These are phyloP conservation scores for Nissolia schottii DNA, from an alignment of 306 rosid genomes.

Conservation along the genomic window DNA sequence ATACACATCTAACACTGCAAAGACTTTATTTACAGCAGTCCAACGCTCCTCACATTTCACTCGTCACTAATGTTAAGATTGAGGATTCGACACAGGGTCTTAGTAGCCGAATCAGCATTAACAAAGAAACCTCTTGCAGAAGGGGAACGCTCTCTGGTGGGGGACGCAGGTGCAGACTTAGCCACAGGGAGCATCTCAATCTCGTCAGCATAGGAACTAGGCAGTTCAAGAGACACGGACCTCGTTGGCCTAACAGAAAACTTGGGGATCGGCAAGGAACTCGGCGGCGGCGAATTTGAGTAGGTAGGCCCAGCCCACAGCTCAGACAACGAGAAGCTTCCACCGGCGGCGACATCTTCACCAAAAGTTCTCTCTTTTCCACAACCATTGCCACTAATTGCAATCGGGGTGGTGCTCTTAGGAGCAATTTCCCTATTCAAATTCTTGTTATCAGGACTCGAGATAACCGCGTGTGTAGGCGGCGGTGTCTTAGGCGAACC, in stretches of 20 bases:
- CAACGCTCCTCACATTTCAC: slow-evolving; percentile 28
- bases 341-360: slow-evolving; percentile 31
- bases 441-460: slow-evolving; percentile 25
- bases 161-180: slow-evolving; percentile 67
- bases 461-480: background rate
- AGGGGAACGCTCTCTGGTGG: slow-evolving; percentile 34
- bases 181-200: slow-evolving; percentile 42
- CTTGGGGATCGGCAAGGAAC: slow-evolving; percentile 83
- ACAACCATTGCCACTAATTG: slow-evolving; percentile 32
- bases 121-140: slow-evolving; percentile 39
- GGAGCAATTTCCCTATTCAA: background rate
- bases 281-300: slow-evolving; percentile 92
- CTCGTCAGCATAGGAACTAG: slow-evolving; percentile 42
- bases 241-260: slow-evolving; percentile 66
- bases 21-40: slow-evolving; percentile 47
- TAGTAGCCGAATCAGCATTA: slow-evolving; percentile 57
- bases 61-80: slow-evolving; percentile 53
- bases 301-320: slow-evolving; percentile 97
- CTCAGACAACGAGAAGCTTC: slow-evolving; percentile 56
- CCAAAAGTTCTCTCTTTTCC: slow-evolving; percentile 27
- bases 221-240: slow-evolving; percentile 59
- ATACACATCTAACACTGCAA: slow-evolving; percentile 45
- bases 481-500: slow-evolving; percentile 48
- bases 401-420: slow-evolving; percentile 56
- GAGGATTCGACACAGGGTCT: slow-evolving; percentile 66